Conservation (phyloP, 805 yeast species). For the Kuraishia cidri region DNA sequence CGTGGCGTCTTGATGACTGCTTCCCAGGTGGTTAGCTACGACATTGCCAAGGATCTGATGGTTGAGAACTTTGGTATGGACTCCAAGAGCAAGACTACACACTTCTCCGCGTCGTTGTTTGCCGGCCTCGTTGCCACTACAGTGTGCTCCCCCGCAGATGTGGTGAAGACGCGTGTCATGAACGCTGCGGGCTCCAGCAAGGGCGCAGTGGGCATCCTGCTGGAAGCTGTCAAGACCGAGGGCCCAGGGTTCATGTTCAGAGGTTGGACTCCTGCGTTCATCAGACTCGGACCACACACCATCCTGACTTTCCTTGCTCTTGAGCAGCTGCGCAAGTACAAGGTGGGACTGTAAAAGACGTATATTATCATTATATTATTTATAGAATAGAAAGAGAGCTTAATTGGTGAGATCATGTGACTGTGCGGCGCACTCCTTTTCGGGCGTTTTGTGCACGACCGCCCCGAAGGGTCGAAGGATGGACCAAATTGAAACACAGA, state of each 20-base stretch:
- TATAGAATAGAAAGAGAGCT: no score
- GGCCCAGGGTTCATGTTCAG: constrained; percentile 78
- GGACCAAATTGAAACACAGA: no score
- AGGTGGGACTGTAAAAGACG: constrained; percentile 1
- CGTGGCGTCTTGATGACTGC: constrained; percentile 88
- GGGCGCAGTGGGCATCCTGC: constrained; percentile 41
- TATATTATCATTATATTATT: constrained; percentile 1
- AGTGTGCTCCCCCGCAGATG: constrained; percentile 89
- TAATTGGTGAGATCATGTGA: no score
- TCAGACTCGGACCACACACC: constrained; percentile 79
- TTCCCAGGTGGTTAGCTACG: constrained; percentile 84
- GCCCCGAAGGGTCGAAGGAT: no score
- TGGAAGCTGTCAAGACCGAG: constrained; percentile 50
- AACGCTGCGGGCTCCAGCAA: constrained; percentile 41
- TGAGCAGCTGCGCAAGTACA: constrained; percentile 45
- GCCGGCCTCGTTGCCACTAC: constrained; percentile 91
- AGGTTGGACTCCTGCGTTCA: constrained; percentile 87
- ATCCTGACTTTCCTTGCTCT: constrained; percentile 60
- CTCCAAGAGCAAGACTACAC: constrained; percentile 57
- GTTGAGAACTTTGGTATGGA: constrained; percentile 42
- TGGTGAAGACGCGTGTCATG: constrained; percentile 83
- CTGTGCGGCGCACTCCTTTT: no score
- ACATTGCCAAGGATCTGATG: constrained; percentile 55
- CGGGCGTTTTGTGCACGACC: no score
- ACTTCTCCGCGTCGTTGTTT: constrained; percentile 66